phyloP scores from a whole-genome alignment of 2,329 filamentous ascomycete genomes.

The Pseudocercospora musae region DNA sequence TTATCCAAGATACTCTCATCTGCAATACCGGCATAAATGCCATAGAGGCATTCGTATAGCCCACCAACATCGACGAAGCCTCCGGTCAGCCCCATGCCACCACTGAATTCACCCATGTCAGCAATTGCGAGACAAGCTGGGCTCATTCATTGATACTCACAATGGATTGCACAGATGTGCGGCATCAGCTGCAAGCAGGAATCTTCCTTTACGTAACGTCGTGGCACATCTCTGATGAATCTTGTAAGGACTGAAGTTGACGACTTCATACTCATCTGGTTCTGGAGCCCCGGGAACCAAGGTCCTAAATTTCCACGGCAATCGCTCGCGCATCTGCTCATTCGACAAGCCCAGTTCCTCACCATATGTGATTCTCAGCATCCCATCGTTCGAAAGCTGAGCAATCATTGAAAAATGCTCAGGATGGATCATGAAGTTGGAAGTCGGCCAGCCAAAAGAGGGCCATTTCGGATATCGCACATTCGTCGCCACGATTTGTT shows the following conservation, averaged over 20 bases:
- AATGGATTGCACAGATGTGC: slow-evolving; percentile 37
- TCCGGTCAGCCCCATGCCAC: neutral
- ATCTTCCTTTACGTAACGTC: slow-evolving; percentile 33
- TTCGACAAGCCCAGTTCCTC: slow-evolving; percentile 32
- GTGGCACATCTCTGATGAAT: slow-evolving; percentile 40
- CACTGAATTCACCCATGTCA: neutral
- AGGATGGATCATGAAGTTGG: slow-evolving; percentile 42
- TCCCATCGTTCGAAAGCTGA: slow-evolving; percentile 29
- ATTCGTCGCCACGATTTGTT: slow-evolving; percentile 41
- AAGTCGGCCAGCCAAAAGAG: slow-evolving; percentile 37
- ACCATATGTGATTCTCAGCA: slow-evolving; percentile 44
- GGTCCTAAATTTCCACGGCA: slow-evolving; percentile 27
- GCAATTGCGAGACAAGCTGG: neutral
- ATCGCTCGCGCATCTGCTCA: slow-evolving; percentile 25
- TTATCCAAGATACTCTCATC: neutral
- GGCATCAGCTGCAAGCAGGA: slow-evolving; percentile 40
- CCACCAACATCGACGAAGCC: neutral
- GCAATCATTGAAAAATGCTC: slow-evolving; percentile 34
- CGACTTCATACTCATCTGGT: slow-evolving; percentile 34
- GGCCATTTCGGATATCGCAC: slow-evolving; percentile 36
- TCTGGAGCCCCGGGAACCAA: slow-evolving; percentile 25
- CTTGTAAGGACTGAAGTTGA: slow-evolving; percentile 40
- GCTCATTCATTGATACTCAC: neutral
- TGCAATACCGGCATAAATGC: neutral
- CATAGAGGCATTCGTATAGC: neutral